Base-by-base conservation (phyloP, 768 basidiomycete species). In the Boletellus ananiceps region DNA sequence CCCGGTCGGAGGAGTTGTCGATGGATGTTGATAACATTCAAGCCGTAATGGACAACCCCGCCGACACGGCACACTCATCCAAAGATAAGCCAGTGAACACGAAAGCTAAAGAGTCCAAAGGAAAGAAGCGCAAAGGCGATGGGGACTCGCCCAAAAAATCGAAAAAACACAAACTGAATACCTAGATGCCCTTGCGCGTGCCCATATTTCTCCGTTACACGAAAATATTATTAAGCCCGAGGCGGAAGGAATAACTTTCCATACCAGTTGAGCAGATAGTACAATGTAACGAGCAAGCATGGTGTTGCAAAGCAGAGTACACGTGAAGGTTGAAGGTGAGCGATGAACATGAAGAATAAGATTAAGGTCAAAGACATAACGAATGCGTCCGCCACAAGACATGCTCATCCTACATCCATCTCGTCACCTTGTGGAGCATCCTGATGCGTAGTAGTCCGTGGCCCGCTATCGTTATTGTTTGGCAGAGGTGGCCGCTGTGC, bases 331-430 rank as follows among this genome's bases (percentile, higher is more conserved):
- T 25, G 15, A 54, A 57, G 49, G 49, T 52, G 63, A 56, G 58
- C 46, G 40, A 64, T 56, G 62, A 60, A 58, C 54, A 54, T 56
- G 61, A 57, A 50, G 45, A 61, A 64, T 63, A 64, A 58, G 53
- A 59, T 60, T 57, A 56, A 51, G 40, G 42, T 39, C 43, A 29
- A 46, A 36, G 44, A 41, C 33, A 21, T 49, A 41, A 25, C 36
- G 39, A 50, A 47, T 49, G 49, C 41, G 27, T 48, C 39, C 48
- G 11, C 46, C 29, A 54, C 36, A 37, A 38, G 33, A 19, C 11
- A 29, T 9, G 29, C 38, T 76, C 65, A 85, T 59, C 83, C 82
- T 50, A 86, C 72, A 63, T 86, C 84, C 84, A 87, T 87, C 55
- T 74, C 81, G 57, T 84, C 81, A 32, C 70, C 73, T 43, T 66